Conservation (phyloP, 208 protist genomes). For the Trypanosoma melophagium region DNA sequence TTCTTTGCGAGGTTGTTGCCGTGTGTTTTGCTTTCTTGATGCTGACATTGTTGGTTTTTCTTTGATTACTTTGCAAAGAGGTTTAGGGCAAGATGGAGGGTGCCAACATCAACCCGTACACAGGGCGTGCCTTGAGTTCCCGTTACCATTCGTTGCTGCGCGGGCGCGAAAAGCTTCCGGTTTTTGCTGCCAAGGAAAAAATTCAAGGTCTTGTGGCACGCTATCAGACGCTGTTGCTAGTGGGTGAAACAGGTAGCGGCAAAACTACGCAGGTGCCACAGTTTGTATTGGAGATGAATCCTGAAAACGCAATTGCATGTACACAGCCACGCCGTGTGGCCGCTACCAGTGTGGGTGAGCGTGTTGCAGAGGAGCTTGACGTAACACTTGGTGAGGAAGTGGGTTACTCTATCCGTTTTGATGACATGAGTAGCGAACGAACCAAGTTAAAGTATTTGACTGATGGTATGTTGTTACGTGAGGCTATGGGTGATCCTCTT, state of each 20-base stretch:
- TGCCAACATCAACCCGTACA: conserved; percentile 47
- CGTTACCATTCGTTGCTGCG: conserved; percentile 55
- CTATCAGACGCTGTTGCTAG: conserved; percentile 90
- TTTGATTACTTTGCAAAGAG: not conserved
- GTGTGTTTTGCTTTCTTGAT: not conserved
- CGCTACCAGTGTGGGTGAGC: conserved; percentile 97
- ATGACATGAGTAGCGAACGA: conserved; percentile 93
- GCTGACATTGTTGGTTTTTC: not conserved
- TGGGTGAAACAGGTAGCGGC: conserved; percentile 94
- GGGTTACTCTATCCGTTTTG: conserved; percentile 99
- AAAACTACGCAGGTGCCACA: conserved; percentile 96
- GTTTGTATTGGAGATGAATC: conserved; percentile 90
- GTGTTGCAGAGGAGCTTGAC: conserved; percentile 98
- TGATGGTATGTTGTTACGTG: conserved; percentile 98
- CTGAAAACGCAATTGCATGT: conserved; percentile 80
- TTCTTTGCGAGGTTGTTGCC: too few relatives aligned
- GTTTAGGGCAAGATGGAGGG: conserved; percentile 1
- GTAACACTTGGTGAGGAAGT: conserved; percentile 96
- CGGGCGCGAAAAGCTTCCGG: conserved; percentile 60
- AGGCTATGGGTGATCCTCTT: conserved; percentile 93
- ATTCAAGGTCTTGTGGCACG: conserved; percentile 89
- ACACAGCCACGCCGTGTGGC: conserved; percentile 99
- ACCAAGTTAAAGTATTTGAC: conserved; percentile 99
- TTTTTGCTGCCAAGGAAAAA: conserved; percentile 69
- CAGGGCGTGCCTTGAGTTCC: conserved; percentile 46